Percentiles rank a stretch among this genome's conserved stretches.
Evolutionary conservation across 176 grass and related monocot species (phyloP).

Genomic region (Aegilops speltoides): DNA sequence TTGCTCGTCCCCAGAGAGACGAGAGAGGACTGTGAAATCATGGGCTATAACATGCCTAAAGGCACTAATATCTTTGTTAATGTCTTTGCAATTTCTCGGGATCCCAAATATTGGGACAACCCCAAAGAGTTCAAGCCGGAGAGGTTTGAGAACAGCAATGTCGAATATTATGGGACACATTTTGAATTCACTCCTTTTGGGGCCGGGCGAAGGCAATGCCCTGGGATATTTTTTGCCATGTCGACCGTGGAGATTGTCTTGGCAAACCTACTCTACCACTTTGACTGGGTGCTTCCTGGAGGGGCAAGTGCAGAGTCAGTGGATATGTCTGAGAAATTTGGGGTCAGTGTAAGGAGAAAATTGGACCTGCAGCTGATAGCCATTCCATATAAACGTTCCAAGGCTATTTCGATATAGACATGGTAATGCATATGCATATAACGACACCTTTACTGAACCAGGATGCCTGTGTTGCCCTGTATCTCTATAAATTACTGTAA

Average conservation of each 20-base stretch:
- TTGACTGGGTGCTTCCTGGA: neutral
- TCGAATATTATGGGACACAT: neutral
- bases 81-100: neutral
- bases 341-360: too few relatives aligned
- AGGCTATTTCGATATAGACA: too few relatives aligned
- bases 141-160: neutral
- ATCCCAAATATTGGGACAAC: neutral
- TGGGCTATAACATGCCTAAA: neutral
- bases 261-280: neutral
- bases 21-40: neutral
- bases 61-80: neutral
- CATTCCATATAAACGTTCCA: too few relatives aligned
- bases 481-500: too few relatives aligned
- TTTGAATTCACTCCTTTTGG: neutral
- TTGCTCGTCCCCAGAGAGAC: neutral
- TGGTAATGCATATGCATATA: too few relatives aligned
- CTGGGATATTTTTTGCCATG: neutral
- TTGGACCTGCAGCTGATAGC: too few relatives aligned
- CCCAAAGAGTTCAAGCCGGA: neutral
- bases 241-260: neutral
- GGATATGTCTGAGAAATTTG: neutral
- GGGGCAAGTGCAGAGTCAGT: neutral
- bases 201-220: neutral
- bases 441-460: too few relatives aligned
- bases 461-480: too few relatives aligned